Evolutionary conservation across 1,284 basidiomycete species (phyloP), one percentile per base, ranked within the genome.

Genomic region (Sporisorium scitamineum): DNA sequence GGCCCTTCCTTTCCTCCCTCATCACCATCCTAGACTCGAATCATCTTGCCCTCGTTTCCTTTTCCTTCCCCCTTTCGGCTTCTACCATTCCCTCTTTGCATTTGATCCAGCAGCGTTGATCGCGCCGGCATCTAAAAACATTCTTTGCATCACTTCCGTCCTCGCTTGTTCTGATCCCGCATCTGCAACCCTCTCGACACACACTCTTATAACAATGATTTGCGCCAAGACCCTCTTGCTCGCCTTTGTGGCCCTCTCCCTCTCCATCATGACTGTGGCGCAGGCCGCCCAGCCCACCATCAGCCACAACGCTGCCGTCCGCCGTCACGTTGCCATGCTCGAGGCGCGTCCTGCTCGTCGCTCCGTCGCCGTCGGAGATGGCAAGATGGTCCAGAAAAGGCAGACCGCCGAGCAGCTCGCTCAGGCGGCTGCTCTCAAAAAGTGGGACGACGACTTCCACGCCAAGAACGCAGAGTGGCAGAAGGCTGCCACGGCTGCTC

Each of bases 381-480:
- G 63, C 37, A 67, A 65, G 62, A 66, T 67, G 59, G 20, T 47
- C 4, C 64, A 70, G 26, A 71, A 64, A 58, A 66, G 69, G 39
- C 65, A 68, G 53, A 76, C 69, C 22, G 65, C 69, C 37, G 69
- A 76, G 42, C 76, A 76, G 51, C 18, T 67, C 47, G 61, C 66
- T 26, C 54, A 69, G 53, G 63, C 65, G 5, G 76, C 70, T 41
- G 61, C 56, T 24, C 69, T 72, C 54, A 72, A 78, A 32, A 32
- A 62, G 32, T 62, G 61, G 62, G 58, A 76, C 62, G 70, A 75
- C 50, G 72, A 67, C 34, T 78, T 76, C 52, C 72, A 71, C 52
- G 53, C 54, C n/a, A 76, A 76, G 72, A 78, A 78, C 51, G 51
- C 72, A 14, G 64, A 71, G 41, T 80, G 80, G 80, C 80, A 81